A percentile compares a stretch with the other conserved stretches of the same genome.
Conservation (phyloP, 805 yeast species). For the Babjeviella inositovora region DNA sequence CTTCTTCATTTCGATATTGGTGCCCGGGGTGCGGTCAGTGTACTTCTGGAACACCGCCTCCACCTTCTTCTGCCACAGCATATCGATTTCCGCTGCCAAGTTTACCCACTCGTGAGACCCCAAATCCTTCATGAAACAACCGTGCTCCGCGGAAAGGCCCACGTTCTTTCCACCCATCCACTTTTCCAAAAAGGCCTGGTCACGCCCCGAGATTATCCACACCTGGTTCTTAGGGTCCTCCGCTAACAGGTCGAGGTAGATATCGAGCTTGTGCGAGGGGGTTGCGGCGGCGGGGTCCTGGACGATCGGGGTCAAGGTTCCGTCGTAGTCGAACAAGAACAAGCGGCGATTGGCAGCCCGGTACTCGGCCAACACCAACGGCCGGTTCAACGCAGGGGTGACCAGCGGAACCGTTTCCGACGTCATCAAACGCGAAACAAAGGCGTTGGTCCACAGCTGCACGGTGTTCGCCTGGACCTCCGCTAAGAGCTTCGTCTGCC, state of each 20-base stretch:
- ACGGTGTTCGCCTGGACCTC: conserved; percentile 58
- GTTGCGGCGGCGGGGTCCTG: conserved; percentile 97
- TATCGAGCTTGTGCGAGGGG: conserved; percentile 61
- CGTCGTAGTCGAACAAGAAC: conserved; percentile 91
- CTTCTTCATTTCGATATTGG: conserved; percentile 72
- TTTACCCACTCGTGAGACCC: conserved; percentile 62
- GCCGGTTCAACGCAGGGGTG: conserved; percentile 77
- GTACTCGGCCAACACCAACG: conserved; percentile 44
- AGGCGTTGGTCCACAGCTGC: conserved; percentile 65
- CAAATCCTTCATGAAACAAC: conserved; percentile 71
- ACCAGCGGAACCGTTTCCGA: conserved; percentile 19
- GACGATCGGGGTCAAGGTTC: conserved; percentile 93
- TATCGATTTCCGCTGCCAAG: conserved; percentile 66
- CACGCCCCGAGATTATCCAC: conserved; percentile 96
- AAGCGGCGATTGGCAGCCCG: conserved; percentile 47
- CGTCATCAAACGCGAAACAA: conserved; percentile 32
- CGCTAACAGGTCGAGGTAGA: conserved; percentile 41
- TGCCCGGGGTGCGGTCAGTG: conserved; percentile 84
- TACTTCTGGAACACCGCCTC: conserved; percentile 54
- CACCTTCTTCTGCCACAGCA: conserved; percentile 90
- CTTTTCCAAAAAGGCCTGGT: conserved; percentile 72
- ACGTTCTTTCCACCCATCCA: conserved; percentile 68
- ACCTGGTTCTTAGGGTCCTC: conserved; percentile 72
- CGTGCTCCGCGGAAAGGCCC: conserved; percentile 94
- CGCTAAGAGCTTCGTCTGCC: conserved; percentile 39